Base-by-base conservation (phyloP, 345 rosid species). In the Linum lewisii region DNA sequence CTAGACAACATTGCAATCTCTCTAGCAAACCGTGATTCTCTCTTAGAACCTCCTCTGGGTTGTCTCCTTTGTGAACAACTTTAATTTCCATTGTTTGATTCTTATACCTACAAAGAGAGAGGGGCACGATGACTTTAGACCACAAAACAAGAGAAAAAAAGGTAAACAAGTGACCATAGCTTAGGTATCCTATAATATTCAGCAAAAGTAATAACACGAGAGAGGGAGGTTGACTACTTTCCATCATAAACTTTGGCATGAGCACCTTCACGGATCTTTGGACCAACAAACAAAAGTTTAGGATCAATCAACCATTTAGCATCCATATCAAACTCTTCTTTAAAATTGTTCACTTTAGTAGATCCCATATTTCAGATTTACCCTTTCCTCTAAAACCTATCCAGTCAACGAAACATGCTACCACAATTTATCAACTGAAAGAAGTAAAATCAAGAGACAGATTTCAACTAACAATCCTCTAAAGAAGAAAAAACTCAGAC, bases 221-320 rank as follows among this genome's bases (percentile, higher is more conserved):
- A 34, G 38, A 67, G 54, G 55, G 22, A 44, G 42, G 38, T 69
- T 61, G 68, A 87, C 99, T 80, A 93, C 97, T 87, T 93, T 67
- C 96, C 99, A 71, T 93, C 96, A 6, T 93, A 93, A 5, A 93
- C 97, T 78, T 93, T 89, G 70, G 97, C 97, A 84, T 89, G 97
- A 67, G 97, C 95, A 54, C 99, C 97, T 70, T 93, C 99, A 26
- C 97, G 95, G 77, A 93, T 84, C 84, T 87, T 89, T 5, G 99
- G 97, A 21, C 99, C 99, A 74, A 93, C 94, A 67, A 85, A 84
- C 16, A 93, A 91, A 60, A 73, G 88, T 79, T 82, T 85, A 38
- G 97, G 85, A 80, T 93, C 95, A 71, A 93, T 74, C 57, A 93
- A 69, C 97, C 95, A 89, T 80, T 84, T 89, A 37, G 72, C 70